Evolutionary conservation across 805 yeast genomes (phyloP).

Genomic region (Wickerhamomyces canadensis): DNA sequence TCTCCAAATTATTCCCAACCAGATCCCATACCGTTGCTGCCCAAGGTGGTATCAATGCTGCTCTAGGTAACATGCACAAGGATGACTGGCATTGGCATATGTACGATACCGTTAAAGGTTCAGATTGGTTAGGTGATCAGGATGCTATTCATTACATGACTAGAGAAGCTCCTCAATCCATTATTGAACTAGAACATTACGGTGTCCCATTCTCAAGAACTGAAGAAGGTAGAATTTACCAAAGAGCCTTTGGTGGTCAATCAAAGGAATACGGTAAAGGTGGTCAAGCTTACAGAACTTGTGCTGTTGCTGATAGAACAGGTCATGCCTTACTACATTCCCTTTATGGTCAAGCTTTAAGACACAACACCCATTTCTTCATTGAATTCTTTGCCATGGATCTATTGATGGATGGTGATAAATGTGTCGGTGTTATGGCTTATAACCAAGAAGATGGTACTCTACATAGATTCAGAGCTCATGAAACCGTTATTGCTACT

Average conservation of each 20-base stretch:
- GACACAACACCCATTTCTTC: conserved; percentile 96
- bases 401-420: conserved; percentile 90
- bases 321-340: conserved; percentile 97
- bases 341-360: conserved; percentile 90
- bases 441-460: conserved; percentile 99
- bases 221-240: conserved; percentile 94
- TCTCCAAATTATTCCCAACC: conserved; percentile 94
- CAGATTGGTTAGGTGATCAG: conserved; percentile 99
- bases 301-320: conserved; percentile 99
- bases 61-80: conserved; percentile 95
- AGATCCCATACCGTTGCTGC: conserved; percentile 99
- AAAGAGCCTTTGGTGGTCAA: conserved; percentile 99
- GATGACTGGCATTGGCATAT: conserved; percentile 99
- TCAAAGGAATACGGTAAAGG: conserved; percentile 93
- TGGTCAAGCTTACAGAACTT: conserved; percentile 98
- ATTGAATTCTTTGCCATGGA: conserved; percentile 96
- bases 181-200: conserved; percentile 94
- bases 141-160: conserved; percentile 99
- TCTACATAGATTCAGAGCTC: conserved; percentile 94
- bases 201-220: conserved; percentile 99
- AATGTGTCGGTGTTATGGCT: conserved; percentile 94
- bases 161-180: conserved; percentile 92
- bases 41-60: conserved; percentile 99
- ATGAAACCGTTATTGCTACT: conserved; percentile 93
- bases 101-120: conserved; percentile 99